phyloP scores from a whole-genome alignment of 1,284 basidiomycete genomes.

The Ganoderma lingzhi region DNA sequence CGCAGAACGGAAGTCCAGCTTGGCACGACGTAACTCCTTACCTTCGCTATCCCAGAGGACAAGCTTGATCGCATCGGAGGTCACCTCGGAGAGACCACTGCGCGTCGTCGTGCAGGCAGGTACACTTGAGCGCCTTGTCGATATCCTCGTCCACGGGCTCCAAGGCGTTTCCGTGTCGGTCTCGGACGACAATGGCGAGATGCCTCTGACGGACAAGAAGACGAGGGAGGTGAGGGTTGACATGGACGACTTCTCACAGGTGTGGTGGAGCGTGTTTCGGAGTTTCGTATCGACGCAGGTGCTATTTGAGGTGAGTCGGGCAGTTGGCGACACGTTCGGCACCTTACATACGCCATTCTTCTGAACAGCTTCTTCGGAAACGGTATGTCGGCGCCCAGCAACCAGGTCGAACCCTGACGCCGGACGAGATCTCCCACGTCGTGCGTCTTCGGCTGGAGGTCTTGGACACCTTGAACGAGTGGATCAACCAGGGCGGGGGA shows the following conservation, averaged over 20 bases:
- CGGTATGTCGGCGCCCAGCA: constrained; percentile 64
- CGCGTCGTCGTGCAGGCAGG: constrained; percentile 81
- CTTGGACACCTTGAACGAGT: constrained; percentile 69
- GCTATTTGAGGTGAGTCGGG: constrained; percentile 76
- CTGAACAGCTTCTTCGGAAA: constrained; percentile 71
- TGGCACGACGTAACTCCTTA: constrained; percentile 77
- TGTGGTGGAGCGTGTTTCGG: constrained; percentile 84
- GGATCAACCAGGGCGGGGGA: constrained; percentile 75
- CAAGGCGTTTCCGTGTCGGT: constrained; percentile 79
- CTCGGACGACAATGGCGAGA: constrained; percentile 85
- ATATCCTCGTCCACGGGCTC: constrained; percentile 79
- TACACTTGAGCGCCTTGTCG: constrained; percentile 75
- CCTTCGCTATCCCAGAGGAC: constrained; percentile 74
- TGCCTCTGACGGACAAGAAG: constrained; percentile 73
- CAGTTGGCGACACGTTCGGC: constrained; percentile 16
- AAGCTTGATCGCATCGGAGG: constrained; percentile 63
- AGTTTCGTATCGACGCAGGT: constrained; percentile 81
- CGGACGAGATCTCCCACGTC: constrained; percentile 37
- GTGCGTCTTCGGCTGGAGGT: constrained; percentile 60
- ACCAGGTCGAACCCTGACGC: constrained; percentile 29
- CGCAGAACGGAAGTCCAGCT: constrained; percentile 72
- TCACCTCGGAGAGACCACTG: constrained; percentile 70
- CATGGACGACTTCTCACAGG: constrained; percentile 69
- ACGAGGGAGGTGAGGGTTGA: constrained; percentile 76
- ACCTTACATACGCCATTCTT: constrained; percentile 24